These are phyloP conservation scores for Xylaria sp. DNA, from an alignment of 2,329 filamentous ascomycete genomes.

Conservation along the genomic window DNA sequence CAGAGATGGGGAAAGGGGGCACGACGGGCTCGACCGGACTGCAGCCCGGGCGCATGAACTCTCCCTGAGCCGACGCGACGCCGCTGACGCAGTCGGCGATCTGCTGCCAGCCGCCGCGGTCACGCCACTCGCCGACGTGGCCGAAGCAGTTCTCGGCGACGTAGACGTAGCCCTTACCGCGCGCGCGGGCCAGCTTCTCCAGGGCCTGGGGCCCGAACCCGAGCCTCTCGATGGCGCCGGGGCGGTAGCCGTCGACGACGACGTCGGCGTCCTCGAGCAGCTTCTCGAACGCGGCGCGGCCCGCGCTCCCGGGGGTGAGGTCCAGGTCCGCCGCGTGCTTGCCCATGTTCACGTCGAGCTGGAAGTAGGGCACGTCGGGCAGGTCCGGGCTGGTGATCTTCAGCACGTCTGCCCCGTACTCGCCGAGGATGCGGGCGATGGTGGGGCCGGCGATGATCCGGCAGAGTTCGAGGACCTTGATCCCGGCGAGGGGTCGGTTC, in stretches of 20 bases:
- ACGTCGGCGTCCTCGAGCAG: constrained; percentile 54
- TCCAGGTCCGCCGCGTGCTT: constrained; percentile 52
- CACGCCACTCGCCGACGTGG: constrained; percentile 50
- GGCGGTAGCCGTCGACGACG: constrained; percentile 53
- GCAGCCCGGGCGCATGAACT: constrained; percentile 40
- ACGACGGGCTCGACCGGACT: constrained; percentile 31
- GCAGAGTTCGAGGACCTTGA: constrained; percentile 52
- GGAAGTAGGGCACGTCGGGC: constrained; percentile 44
- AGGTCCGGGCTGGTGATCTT: constrained; percentile 44
- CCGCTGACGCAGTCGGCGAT: constrained; percentile 52
- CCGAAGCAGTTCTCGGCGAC: constrained; percentile 58
- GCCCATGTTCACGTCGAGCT: constrained; percentile 52
- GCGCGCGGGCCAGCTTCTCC: constrained; percentile 43
- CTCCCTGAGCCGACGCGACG: constrained; percentile 49
- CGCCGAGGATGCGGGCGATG: constrained; percentile 46
- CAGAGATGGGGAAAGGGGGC: constrained; percentile 37
- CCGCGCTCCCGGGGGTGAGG: constrained; percentile 39
- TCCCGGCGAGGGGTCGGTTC: constrained; percentile 47
- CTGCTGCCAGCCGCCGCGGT: constrained; percentile 56
- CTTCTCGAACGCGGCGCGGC: constrained; percentile 41
- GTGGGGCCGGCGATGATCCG: constrained; percentile 52
- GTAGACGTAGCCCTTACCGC: constrained; percentile 48
- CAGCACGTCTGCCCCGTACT: constrained; percentile 51
- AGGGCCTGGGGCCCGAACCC: constrained; percentile 47
- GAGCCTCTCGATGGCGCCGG: constrained; percentile 49